Base-by-base conservation (phyloP, 208 protist genomes). In the Wallacemonas sp. region DNA sequence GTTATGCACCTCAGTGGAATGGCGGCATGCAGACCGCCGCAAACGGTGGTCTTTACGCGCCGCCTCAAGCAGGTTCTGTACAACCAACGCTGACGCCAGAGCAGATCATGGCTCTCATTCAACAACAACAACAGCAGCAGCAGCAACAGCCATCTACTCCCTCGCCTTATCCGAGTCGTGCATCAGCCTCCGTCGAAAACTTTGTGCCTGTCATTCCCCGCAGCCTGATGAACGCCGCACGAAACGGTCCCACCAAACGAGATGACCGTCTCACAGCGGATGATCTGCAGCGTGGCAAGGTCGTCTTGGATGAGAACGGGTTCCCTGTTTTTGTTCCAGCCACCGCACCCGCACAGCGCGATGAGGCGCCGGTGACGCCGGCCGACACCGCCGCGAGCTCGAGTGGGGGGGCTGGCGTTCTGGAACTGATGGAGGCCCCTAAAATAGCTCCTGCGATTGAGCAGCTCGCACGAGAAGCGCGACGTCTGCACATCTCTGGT, bases 401-500 rank as follows among this genome's bases (percentile, higher is more conserved):
- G 45, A 22, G 28, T 22, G 58, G 9, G 38, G 33, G 12, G 24
- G 56, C 22, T 17, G 47, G 30, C 19, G 65, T 72, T 21, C 55
- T 91, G 28, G 56, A 77, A 27, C 60, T 83, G n/a, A 51, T 95
- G 8, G 75, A 88, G 59, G 77, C 81, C 17, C 86, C 84, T 11
- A 93, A 92, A 58, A 85, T 95, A 31, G 69, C 68, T 0, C 89
- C 80, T 1, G 84, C 87, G 33, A 70, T 72, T 15, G 83, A 90
- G 64, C 72, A 79, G 24, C 73, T 77, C 2, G 80, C 81, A 19
- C 79, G 87, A 0, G 87, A 94, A 72, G 70, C 81, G 30, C 84
- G 90, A 19, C 86, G 90, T n/a, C 82, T 83, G 3, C 90, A 94
- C 77, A 66, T 94, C 55, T 86, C 82, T 30, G 84, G 82, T 34